Conservation (phyloP, 257 asterid genomes). For the Solanum chiquidenum region DNA sequence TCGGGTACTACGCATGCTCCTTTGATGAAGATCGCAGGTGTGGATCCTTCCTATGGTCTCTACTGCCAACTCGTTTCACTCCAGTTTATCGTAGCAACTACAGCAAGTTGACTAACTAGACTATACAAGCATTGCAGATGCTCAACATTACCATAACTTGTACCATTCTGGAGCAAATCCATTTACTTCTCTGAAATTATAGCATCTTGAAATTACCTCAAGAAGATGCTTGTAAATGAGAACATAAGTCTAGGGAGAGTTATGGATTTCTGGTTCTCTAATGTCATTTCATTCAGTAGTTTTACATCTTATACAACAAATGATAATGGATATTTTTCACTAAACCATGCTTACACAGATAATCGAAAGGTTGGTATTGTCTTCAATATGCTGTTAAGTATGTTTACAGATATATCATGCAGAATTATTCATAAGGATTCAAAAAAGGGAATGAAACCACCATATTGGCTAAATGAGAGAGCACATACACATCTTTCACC, state of each 20-base stretch:
- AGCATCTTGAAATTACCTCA: conserved; percentile 33
- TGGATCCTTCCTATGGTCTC: too few relatives aligned
- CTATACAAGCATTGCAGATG: conserved; percentile 9
- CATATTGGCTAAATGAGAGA: neutral
- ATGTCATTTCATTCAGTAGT: neutral
- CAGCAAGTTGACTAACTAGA: too few relatives aligned
- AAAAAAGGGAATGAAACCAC: neutral
- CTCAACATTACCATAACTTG: conserved; percentile 72
- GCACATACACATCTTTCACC: neutral
- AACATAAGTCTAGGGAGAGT: neutral
- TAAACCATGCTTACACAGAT: neutral
- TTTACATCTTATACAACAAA: neutral
- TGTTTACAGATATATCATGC: neutral
- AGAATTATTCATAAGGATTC: neutral
- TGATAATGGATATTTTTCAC: neutral
- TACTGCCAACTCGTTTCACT: too few relatives aligned
- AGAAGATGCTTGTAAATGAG: neutral
- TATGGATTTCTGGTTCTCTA: neutral
- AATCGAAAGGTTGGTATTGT: neutral
- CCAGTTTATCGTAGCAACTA: too few relatives aligned
- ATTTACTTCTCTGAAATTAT: conserved; percentile 59
- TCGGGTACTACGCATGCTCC: too few relatives aligned
- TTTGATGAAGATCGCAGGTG: too few relatives aligned
- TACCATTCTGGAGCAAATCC: conserved; percentile 67
- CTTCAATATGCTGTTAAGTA: neutral